Evolutionary conservation across 106 monocot species (phyloP).

Genomic region (Dendrobium catenatum): DNA sequence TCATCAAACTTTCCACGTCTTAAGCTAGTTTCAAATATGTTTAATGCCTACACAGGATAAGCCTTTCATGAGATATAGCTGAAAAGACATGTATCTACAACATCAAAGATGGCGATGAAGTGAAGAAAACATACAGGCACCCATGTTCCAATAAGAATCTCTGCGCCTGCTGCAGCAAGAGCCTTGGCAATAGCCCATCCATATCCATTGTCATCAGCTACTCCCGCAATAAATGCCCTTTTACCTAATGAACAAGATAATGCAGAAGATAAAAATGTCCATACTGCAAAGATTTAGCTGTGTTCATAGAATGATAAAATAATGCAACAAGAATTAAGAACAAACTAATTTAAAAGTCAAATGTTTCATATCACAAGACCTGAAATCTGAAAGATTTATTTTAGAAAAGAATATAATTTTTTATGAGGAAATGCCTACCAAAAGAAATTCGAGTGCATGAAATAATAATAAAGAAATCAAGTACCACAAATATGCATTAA

Average conservation of each 20-base stretch:
- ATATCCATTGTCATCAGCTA: conserved; percentile 98
- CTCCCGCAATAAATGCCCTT: conserved; percentile 95
- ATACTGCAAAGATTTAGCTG: not conserved
- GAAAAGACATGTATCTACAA: not conserved
- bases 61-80: not conserved
- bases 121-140: conserved; percentile 68
- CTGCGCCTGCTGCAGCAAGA: conserved; percentile 95
- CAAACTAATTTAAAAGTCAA: too few relatives aligned
- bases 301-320: not conserved
- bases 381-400: too few relatives aligned
- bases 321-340: too few relatives aligned
- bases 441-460: too few relatives aligned
- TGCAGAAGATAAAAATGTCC: not conserved
- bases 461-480: too few relatives aligned
- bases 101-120: not conserved
- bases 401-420: too few relatives aligned
- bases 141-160: conserved; percentile 99
- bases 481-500: too few relatives aligned
- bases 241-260: conserved; percentile 45
- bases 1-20: conserved; percentile 89
- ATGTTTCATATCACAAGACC: too few relatives aligned
- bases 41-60: conserved; percentile 56
- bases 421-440: too few relatives aligned
- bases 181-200: conserved; percentile 99
- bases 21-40: conserved; percentile 95